Evolutionary conservation across 75 land plant species (phyloP), one percentile per base, ranked within the genome.

Genomic region (Sequoia sempervirens): DNA sequence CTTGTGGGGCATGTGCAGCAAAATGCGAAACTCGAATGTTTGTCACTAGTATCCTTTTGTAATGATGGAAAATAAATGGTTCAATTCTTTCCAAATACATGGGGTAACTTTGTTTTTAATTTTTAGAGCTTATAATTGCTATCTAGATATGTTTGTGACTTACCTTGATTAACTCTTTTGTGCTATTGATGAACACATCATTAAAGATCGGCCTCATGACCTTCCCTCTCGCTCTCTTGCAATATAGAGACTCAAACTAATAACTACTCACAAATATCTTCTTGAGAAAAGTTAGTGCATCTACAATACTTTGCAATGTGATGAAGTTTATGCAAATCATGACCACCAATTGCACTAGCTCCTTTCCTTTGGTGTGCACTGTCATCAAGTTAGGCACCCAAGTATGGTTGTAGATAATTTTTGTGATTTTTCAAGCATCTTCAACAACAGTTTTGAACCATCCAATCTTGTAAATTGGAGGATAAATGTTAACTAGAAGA

Each of bases 1-100:
- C 96, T 38, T 98, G 99, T 89, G 99, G 99, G 83, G 93, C 95
- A 76, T 98, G 99, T 90, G 94, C 93, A 72, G 87, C 84, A 12
- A 83, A 73, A 20, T 95, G 96, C 83, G 99, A 92, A 80, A 93
- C 99, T 82, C 91, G 96, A 40, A 96, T 98, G 95, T 96, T 84
- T 87, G 88, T 91, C 1, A 96, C 99, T 36, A 92, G 96, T 97
- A 97, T 95, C 94, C 96, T 93, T 87, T 43, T 85, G 72, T 69
- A 46, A 45, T 78, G 32, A 45, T 45, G 46, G n/a, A 78, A 28
- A 45, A 17, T 23, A 47, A 23, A 37, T 82, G 73, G n/a, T 30
- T 15, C 72, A 13, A 0, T 52, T 20, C 28, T 41, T 80, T 28
- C 13, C 37, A 56, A 34, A 37, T 61, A 23, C 32, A 2, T 37